Evolutionary conservation across 1,284 basidiomycete genomes (phyloP).

Genomic region (Apiotrichum sp.): DNA sequence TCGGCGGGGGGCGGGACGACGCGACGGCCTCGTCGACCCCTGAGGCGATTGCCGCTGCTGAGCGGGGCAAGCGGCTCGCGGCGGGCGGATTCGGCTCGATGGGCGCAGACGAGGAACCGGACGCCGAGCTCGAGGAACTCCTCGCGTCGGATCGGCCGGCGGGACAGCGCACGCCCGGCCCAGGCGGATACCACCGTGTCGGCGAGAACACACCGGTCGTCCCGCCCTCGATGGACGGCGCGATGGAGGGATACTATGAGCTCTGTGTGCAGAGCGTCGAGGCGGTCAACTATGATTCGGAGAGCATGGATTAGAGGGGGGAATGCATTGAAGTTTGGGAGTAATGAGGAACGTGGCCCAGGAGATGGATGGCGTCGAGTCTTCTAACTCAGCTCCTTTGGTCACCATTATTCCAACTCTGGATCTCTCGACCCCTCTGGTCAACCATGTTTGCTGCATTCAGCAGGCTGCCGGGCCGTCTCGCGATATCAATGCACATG

Average conservation of each 20-base stretch:
- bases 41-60: slow-evolving; percentile 8
- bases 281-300: slow-evolving; percentile 42
- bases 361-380: too few species aligned
- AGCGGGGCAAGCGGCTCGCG: slow-evolving; percentile 7
- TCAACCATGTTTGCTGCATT: too few species aligned
- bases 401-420: too few species aligned
- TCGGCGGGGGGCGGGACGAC: slow-evolving; percentile 40
- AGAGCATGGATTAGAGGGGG: slow-evolving; percentile 8
- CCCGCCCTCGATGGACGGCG: background rate
- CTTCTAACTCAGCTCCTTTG: too few species aligned
- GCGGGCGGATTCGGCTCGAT: slow-evolving; percentile 32
- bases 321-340: too few species aligned
- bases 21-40: slow-evolving; percentile 6
- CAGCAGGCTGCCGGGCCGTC: too few species aligned
- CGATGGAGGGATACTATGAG: slow-evolving; percentile 47
- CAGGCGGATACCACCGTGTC: slow-evolving; percentile 30
- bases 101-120: slow-evolving; percentile 18
- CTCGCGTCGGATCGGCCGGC: slow-evolving; percentile 17
- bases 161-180: background rate
- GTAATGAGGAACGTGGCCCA: too few species aligned
- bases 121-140: slow-evolving; percentile 30
- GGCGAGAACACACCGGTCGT: slow-evolving; percentile 8
- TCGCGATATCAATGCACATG: too few species aligned
- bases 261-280: slow-evolving; percentile 46
- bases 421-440: too few species aligned